Evolutionary conservation across 2,329 filamentous ascomycete genomes (phyloP), one percentile per base, ranked within the genome.

Genomic region (Domatiomyces globalis): DNA sequence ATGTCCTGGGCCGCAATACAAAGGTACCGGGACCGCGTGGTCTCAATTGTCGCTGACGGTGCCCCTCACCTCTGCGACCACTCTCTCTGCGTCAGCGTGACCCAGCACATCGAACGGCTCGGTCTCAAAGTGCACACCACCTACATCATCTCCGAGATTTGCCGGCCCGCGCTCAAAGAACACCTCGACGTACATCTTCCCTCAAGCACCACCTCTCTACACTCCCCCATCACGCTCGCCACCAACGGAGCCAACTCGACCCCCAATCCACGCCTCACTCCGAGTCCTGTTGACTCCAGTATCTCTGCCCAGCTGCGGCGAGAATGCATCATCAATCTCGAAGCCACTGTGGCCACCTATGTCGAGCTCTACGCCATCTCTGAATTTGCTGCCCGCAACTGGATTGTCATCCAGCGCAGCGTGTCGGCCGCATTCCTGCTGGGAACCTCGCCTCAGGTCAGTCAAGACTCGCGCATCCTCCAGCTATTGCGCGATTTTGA

Each of bases 111-210:
- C 1, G 76, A 82, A 61, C 74, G 79, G 54, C 76, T 79, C 63
- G 77, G 75, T 0, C 62, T 81, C 4, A 79, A 80, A 59, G 65
- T 82, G 3, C 79, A 82, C 61, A 75, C 76, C 18, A 80, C 77
- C 6, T 82, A 81, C 62, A 74, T 80, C 53, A 74, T 74, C 19
- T 80, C 78, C 4, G 79, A 81, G 64, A 73, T 81, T 29, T 81
- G 76, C 60, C 73, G 79, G 29, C 77, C 78, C 33, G 75, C 78
- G 20, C 72, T 82, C 59, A 80, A 77, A 59, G 70, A 74, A 8
- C 49, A 55, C 7, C 68, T 68, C 7, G 70, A 73, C 42, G 63
- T 64, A 15, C 72, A 44, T 63, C 72, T 43, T 6, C 42, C 48
- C 1, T 48, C 53, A 17, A 50, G 48, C 20, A 36, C 49, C 20